Evolutionary conservation across 2,329 filamentous ascomycete species (phyloP), one percentile per base, ranked within the genome.

Genomic region (Gremmenia infestans): DNA sequence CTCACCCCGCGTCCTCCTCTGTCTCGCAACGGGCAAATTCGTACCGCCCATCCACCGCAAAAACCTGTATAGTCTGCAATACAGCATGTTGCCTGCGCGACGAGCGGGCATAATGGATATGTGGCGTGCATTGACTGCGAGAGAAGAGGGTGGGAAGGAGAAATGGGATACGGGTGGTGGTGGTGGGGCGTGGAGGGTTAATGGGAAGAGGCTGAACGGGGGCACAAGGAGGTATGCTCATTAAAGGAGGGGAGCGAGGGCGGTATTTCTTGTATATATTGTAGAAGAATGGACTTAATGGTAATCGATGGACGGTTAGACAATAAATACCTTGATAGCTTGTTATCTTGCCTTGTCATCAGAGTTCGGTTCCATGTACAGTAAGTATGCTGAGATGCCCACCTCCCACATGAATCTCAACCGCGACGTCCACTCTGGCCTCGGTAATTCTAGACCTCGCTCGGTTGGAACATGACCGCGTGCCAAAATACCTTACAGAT

Each of bases 1-100:
- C 45, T 93, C 91, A 0, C 91, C 91, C 0, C 83, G 86, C 14
- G 95, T 99, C 19, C 82, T 97, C 48, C 79, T 96, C 40, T 94
- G 91, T 66, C 85, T 99, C 2, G 78, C 92, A 23, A 96, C 91
- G 0, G 94, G 94, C 56, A 89, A 88, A 59, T 97, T 97, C 63
- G 91, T 97, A 1, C 94, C 93, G 12, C 93, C 95, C 0, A 95
- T 99, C 49, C 92, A 97, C 70, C 83, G 95, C 52, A 93, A 92
- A 69, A 95, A 94, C 68, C 78, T 99, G 50, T 99, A 99, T 73
- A 95, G 91, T 64, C 78, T 99, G 66, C 94, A 99, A 74, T 99
- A 99, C 73, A 96, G 91, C 74, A 97, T 97, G 91, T 79, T 99
- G 42, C 95, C 95, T 0, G 88, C 89, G 7, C 82, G 82, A 53